Evolutionary conservation across 257 asterid genomes (phyloP).

Genomic region (Lycium ferocissimum): DNA sequence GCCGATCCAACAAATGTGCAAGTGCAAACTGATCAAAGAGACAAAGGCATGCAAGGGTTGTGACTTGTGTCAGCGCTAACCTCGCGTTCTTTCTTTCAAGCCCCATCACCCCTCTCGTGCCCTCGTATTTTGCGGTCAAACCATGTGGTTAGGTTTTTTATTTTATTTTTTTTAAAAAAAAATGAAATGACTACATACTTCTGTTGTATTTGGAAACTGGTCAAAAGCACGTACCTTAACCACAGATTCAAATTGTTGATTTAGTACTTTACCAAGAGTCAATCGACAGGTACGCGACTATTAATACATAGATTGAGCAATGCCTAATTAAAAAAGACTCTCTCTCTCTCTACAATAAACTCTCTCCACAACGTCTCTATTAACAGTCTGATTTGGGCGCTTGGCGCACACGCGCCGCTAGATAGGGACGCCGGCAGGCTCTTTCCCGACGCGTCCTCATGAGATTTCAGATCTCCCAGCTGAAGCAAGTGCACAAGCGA

Average conservation of each 20-base stretch:
- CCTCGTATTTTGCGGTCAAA: constrained; percentile 37
- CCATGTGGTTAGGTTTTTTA: background rate
- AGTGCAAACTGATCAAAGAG: background rate
- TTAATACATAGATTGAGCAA: no score
- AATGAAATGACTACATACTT: background rate
- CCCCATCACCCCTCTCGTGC: background rate
- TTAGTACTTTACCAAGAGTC: background rate
- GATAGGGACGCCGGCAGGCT: no score
- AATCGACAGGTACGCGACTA: no score
- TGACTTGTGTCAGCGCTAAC: constrained; percentile 46
- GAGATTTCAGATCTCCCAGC: no score
- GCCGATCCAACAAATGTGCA: constrained; percentile 20
- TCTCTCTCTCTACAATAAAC: no score
- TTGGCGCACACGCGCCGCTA: no score
- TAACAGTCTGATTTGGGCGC: no score
- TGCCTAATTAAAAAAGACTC: no score
- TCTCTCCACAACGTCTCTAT: no score
- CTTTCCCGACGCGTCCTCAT: no score
- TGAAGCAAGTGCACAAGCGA: no score
- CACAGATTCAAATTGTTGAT: background rate
- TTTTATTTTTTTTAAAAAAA: background rate
- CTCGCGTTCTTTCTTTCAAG: constrained; percentile 37
- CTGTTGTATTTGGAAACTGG: background rate
- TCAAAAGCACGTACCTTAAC: background rate
- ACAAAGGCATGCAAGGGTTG: no score